Conservation (phyloP, 768 basidiomycete species). For the Pulveroboletus sp. region DNA sequence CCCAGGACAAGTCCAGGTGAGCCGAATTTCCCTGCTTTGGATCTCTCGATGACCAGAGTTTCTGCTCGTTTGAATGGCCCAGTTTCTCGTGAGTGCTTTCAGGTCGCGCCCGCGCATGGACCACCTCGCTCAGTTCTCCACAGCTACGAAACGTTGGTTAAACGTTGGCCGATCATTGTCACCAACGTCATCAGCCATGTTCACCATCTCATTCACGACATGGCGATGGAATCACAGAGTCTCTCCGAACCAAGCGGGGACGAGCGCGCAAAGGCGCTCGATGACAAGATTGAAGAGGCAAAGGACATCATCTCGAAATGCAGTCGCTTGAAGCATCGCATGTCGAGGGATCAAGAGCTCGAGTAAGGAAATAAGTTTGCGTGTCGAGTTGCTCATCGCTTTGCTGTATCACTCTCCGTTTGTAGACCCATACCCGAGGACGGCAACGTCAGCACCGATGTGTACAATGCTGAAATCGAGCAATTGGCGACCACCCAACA, state of each 20-base stretch:
- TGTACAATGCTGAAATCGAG: slow-evolving; percentile 76
- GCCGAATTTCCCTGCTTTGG: too few relatives aligned
- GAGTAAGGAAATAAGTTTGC: slow-evolving; percentile 42
- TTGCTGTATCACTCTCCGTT: not conserved
- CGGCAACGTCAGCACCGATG: slow-evolving; percentile 59
- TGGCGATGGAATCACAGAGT: slow-evolving; percentile 41
- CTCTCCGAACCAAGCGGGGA: slow-evolving; percentile 9
- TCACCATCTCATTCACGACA: slow-evolving; percentile 61
- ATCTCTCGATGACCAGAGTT: not conserved
- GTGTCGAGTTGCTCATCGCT: not conserved
- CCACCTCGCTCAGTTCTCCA: not conserved
- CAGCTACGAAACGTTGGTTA: slow-evolving; percentile 76
- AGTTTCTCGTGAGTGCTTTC: slow-evolving; percentile 59
- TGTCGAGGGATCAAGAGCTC: slow-evolving; percentile 70
- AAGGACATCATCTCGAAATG: slow-evolving; percentile 70
- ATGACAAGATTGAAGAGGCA: slow-evolving; percentile 63
- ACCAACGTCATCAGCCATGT: slow-evolving; percentile 76
- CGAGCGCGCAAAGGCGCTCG: slow-evolving; percentile 25
- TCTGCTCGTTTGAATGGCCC: slow-evolving; percentile 1
- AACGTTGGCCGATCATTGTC: slow-evolving; percentile 81
- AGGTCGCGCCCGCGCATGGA: too few relatives aligned
- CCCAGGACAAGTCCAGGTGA: slow-evolving; percentile 62
- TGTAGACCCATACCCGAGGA: slow-evolving; percentile 69
- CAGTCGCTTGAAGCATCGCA: slow-evolving; percentile 81
- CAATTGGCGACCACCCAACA: slow-evolving; percentile 42